These are phyloP conservation scores for Dendrostoma leiphaemia DNA, from an alignment of 2,329 filamentous ascomycete species.

Conservation along the genomic window DNA sequence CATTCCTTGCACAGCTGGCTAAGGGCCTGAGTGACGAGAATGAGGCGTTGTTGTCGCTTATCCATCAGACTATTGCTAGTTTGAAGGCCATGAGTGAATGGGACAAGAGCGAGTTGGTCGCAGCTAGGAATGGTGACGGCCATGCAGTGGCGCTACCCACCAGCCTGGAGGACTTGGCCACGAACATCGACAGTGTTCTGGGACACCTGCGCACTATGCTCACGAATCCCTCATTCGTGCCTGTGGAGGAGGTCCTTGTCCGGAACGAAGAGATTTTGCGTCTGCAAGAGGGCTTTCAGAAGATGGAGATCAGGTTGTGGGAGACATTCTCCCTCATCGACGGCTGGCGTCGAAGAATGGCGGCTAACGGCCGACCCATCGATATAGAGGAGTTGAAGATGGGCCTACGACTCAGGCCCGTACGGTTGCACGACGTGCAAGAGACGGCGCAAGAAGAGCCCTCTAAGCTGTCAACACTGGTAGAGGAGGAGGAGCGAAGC, in stretches of 20 bases:
- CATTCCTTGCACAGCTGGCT: slow-evolving; percentile 83
- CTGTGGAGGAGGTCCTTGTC: slow-evolving; percentile 89
- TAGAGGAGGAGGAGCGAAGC: slow-evolving; percentile 35
- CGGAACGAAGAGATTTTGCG: slow-evolving; percentile 87
- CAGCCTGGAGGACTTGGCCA: slow-evolving; percentile 63
- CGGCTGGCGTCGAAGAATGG: slow-evolving; percentile 83
- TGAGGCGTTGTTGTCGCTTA: slow-evolving; percentile 71
- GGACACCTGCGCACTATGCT: slow-evolving; percentile 79
- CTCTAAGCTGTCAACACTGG: slow-evolving; percentile 43
- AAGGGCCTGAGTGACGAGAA: slow-evolving; percentile 89
- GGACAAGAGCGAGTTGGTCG: slow-evolving; percentile 30
- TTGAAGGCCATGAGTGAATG: slow-evolving; percentile 69
- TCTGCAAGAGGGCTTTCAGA: slow-evolving; percentile 83
- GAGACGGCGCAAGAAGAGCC: slow-evolving; percentile 40
- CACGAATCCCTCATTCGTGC: slow-evolving; percentile 94
- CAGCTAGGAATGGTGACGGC: slow-evolving; percentile 22
- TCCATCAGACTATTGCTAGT: slow-evolving; percentile 68
- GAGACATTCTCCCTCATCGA: slow-evolving; percentile 91
- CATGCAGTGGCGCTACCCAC: slow-evolving; percentile 33
- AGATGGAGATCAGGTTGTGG: slow-evolving; percentile 87
- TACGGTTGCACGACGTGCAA: slow-evolving; percentile 51
- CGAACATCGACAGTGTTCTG: slow-evolving; percentile 74
- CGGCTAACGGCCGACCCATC: slow-evolving; percentile 65
- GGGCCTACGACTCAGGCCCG: slow-evolving; percentile 63
- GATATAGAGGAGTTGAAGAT: slow-evolving; percentile 67